Percentiles rank a stretch among this genome's conserved stretches.
These are phyloP conservation scores for Phytophthora pisi DNA, from an alignment of 352 stramenopile genomes.

Conservation along the genomic window DNA sequence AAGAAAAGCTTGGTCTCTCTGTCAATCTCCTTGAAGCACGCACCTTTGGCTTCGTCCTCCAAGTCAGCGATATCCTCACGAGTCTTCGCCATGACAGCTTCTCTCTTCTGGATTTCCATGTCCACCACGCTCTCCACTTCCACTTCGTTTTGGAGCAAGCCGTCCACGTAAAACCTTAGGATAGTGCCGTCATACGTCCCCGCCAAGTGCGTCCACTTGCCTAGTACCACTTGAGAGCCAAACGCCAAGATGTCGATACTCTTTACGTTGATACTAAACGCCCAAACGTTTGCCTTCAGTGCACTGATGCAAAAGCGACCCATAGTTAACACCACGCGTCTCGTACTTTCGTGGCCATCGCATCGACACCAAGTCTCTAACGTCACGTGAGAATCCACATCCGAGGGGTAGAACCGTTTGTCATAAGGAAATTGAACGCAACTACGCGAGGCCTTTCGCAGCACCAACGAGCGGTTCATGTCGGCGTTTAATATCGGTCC, in stretches of 20 bases:
- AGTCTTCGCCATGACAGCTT: constrained; percentile 72
- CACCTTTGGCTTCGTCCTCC: constrained; percentile 75
- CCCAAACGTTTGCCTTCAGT: constrained; percentile 78
- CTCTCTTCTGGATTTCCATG: constrained; percentile 63
- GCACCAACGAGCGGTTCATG: constrained; percentile 70
- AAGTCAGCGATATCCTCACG: constrained; percentile 75
- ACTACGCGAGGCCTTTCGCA: constrained; percentile 61
- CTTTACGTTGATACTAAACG: constrained; percentile 79
- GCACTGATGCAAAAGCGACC: constrained; percentile 79
- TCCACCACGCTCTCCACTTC: constrained; percentile 79
- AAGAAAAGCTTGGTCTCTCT: constrained; percentile 69
- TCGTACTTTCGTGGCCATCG: constrained; percentile 70
- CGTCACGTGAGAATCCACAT: constrained; percentile 48
- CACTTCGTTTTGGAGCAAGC: constrained; percentile 70
- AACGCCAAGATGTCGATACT: constrained; percentile 78
- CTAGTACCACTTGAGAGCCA: constrained; percentile 53
- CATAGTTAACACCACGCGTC: constrained; percentile 70
- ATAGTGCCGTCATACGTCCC: constrained; percentile 90
- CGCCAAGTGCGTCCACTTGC: constrained; percentile 88
- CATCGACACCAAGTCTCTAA: constrained; percentile 85
- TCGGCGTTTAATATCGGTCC: constrained; percentile 86
- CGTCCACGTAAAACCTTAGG: constrained; percentile 84
- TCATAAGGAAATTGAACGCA: constrained; percentile 65
- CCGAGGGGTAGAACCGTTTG: constrained; percentile 43
- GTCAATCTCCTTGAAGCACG: constrained; percentile 81